A percentile compares a stretch with the other conserved stretches of the same genome.
These are phyloP conservation scores for Cyclotella cryptica DNA, from an alignment of 108 stramenopile genomes.

Conservation along the genomic window DNA sequence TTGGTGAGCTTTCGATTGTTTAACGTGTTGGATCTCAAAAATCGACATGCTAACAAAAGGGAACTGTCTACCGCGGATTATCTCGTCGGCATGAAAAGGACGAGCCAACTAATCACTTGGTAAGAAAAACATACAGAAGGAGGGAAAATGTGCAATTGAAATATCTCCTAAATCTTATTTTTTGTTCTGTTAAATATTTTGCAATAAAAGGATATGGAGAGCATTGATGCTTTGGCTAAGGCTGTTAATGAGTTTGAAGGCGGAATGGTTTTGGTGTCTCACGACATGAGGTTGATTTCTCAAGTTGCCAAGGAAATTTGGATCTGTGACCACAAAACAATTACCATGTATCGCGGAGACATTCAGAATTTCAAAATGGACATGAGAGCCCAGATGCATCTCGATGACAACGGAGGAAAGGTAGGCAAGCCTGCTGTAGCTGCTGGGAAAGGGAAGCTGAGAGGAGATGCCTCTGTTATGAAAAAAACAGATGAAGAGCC, in stretches of 20 bases:
- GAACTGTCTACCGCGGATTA: neutral
- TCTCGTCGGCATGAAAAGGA: constrained; percentile 39
- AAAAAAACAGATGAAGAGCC: constrained; percentile 62
- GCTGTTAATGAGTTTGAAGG: constrained; percentile 98
- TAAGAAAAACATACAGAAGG: neutral
- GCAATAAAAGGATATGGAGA: constrained; percentile 83
- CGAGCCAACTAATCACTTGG: constrained; percentile 88
- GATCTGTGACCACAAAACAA: constrained; percentile 95
- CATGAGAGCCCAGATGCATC: constrained; percentile 81
- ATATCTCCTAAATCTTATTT: neutral
- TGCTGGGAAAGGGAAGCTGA: constrained; percentile 55
- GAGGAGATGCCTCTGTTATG: constrained; percentile 82
- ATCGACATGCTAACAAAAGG: constrained; percentile 1
- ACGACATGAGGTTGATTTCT: constrained; percentile 98
- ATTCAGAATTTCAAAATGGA: constrained; percentile 95
- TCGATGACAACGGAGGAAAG: constrained; percentile 51
- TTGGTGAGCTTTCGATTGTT: constrained; percentile 40
- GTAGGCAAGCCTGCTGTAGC: constrained; percentile 10
- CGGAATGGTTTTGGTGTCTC: constrained; percentile 96
- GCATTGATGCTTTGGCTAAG: constrained; percentile 96
- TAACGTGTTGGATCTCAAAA: neutral
- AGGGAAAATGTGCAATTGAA: neutral
- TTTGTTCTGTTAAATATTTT: constrained; percentile 20
- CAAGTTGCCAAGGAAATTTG: constrained; percentile 98
- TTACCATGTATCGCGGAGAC: constrained; percentile 87